These are phyloP conservation scores for Mediolabrus comicus DNA, from an alignment of 108 stramenopile genomes.

Conservation along the genomic window DNA sequence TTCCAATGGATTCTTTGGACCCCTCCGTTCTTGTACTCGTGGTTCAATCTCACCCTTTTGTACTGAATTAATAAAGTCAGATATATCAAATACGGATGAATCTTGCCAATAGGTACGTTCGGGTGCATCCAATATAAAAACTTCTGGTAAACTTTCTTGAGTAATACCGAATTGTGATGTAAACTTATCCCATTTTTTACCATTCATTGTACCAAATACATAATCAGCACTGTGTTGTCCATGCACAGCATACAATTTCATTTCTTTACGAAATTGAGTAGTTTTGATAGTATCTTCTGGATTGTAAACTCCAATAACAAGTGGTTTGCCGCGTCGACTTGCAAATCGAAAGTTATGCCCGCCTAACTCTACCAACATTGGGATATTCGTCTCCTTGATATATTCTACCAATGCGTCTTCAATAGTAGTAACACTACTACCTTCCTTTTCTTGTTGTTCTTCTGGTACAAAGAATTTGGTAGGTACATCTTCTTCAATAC, in stretches of 20 bases:
- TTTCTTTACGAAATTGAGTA: constrained; percentile 41
- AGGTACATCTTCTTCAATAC: constrained; percentile 50
- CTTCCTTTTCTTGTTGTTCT: neutral
- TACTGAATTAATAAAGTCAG: constrained; percentile 34
- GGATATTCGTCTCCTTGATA: constrained; percentile 58
- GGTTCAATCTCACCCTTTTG: constrained; percentile 36
- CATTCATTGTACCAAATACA: constrained; percentile 77
- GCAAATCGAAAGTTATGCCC: constrained; percentile 74
- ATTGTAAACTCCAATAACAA: constrained; percentile 73
- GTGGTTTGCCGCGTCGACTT: constrained; percentile 57
- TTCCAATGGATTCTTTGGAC: constrained; percentile 19
- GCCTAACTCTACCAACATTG: constrained; percentile 59
- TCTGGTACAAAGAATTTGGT: constrained; percentile 26
- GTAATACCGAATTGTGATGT: constrained; percentile 64
- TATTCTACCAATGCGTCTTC: constrained; percentile 45
- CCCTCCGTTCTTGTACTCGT: constrained; percentile 18
- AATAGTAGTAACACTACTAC: constrained; percentile 4
- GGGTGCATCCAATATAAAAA: constrained; percentile 68
- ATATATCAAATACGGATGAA: constrained; percentile 22
- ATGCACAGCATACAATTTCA: constrained; percentile 51
- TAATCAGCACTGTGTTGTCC: constrained; percentile 50
- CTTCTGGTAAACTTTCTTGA: constrained; percentile 56
- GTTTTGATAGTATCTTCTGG: constrained; percentile 43
- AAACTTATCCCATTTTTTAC: constrained; percentile 72
- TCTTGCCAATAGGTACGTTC: constrained; percentile 70